A percentile compares a stretch with the other conserved stretches of the same genome.
phyloP scores from a whole-genome alignment of 768 basidiomycete genomes.

The Serendipita vermifera region DNA sequence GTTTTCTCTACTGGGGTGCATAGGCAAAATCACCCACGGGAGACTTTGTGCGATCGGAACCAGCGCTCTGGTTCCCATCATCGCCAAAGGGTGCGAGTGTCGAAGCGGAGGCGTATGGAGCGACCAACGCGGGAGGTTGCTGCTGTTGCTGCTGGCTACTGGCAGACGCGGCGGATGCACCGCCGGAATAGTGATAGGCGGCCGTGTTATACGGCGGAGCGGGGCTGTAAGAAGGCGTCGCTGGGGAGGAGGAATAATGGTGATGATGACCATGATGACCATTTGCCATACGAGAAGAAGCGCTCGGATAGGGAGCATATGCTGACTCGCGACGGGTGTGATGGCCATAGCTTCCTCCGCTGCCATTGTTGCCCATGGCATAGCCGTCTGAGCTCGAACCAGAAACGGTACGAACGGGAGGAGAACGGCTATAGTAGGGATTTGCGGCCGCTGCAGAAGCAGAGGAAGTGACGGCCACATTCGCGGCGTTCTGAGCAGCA shows the following conservation, averaged over 20 bases:
- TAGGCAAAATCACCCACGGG: slow-evolving; percentile 7
- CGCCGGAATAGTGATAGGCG: not conserved
- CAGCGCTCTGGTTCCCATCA: not conserved
- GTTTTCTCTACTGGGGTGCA: not conserved
- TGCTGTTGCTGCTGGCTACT: not conserved
- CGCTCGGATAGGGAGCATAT: not conserved
- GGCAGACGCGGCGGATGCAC: not conserved
- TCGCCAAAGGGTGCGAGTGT: not conserved
- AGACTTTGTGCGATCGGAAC: slow-evolving; percentile 1
- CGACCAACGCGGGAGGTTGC: not conserved
- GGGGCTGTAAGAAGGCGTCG: not conserved
- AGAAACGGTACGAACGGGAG: slow-evolving; percentile 3
- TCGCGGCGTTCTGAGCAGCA: not conserved
- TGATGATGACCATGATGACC: not conserved
- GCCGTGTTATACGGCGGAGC: not conserved
- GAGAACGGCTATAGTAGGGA: slow-evolving; percentile 7
- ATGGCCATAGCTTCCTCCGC: not conserved
- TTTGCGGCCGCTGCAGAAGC: not conserved
- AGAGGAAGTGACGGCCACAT: not conserved
- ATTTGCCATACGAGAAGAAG: slow-evolving; percentile 1
- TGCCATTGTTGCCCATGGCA: not conserved
- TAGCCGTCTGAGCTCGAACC: not conserved
- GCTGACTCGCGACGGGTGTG: slow-evolving; percentile 3
- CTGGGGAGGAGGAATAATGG: not conserved
- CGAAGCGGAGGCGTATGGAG: not conserved